Percentiles rank a stretch among this genome's conserved stretches.
Conservation (phyloP, 1,284 basidiomycete species). For the Chalciporus sp. region DNA sequence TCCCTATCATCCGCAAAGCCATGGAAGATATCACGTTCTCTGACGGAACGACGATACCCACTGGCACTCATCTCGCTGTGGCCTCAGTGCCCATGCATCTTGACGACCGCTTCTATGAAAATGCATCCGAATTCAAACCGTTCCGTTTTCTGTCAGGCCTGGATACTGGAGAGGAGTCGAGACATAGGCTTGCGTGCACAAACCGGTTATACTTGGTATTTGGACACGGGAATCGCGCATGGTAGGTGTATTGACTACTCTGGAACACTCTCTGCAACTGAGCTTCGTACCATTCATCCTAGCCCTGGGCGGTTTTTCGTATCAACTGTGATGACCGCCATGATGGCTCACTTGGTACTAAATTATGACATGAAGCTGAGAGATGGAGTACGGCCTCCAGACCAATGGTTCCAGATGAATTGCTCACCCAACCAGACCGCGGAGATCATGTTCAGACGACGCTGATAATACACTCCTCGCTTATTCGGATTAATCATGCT, state of each 20-base stretch:
- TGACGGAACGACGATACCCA: conserved; percentile 45
- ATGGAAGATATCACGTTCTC: conserved; percentile 43
- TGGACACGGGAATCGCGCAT: conserved; percentile 45
- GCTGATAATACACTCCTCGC: conserved; percentile 12
- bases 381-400: conserved; percentile 39
- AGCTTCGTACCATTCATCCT: conserved; percentile 1
- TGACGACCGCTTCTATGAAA: conserved; percentile 37
- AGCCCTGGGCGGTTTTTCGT: conserved; percentile 44
- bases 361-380: conserved; percentile 39
- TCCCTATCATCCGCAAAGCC: conserved; percentile 37
- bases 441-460: conserved; percentile 37
- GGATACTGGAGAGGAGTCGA: conserved; percentile 19
- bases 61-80: conserved; percentile 39
- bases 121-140: conserved; percentile 37
- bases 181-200: conserved; percentile 34
- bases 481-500: conserved; percentile 14
- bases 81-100: conserved; percentile 37
- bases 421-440: conserved; percentile 32
- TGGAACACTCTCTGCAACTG: conserved; percentile 1
- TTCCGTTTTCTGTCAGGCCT: conserved; percentile 39
- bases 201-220: conserved; percentile 40
- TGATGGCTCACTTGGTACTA: conserved; percentile 40
- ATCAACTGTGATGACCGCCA: conserved; percentile 36
- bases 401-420: conserved; percentile 40
- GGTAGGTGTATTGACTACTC: conserved; percentile 34